phyloP scores from a whole-genome alignment of 2,329 filamentous ascomycete genomes.

The Calonectria henricotiae region DNA sequence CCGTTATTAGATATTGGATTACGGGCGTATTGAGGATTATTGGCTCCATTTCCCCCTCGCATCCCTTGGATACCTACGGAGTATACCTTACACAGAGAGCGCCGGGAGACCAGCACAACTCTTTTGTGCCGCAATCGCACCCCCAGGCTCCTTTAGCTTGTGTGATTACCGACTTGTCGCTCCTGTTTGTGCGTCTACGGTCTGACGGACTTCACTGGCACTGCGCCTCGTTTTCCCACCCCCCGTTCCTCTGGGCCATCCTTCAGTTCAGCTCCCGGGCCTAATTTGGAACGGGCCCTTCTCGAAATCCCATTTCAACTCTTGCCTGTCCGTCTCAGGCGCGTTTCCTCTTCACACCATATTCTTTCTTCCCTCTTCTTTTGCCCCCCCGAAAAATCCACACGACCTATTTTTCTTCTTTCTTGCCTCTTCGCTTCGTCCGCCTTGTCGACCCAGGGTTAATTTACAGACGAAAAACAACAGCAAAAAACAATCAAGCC shows the following conservation, averaged over 20 bases:
- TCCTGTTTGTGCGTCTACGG: constrained; percentile 13
- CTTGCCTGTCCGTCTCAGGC: constrained; percentile 28
- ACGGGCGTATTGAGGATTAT: constrained; percentile 27
- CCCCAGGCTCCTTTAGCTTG: constrained; percentile 16
- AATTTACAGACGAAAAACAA: background rate
- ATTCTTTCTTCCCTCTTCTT: constrained; percentile 25
- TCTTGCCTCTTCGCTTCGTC: constrained; percentile 16
- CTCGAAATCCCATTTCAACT: constrained; percentile 31
- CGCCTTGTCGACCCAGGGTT: constrained; percentile 16
- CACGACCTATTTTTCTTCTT: constrained; percentile 27
- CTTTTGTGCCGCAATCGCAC: constrained; percentile 16
- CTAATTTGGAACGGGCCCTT: constrained; percentile 38
- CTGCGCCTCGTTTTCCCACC: constrained; percentile 32
- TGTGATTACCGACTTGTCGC: constrained; percentile 23
- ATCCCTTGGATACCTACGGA: constrained; percentile 11
- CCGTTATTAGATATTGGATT: constrained; percentile 35
- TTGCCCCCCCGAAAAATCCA: constrained; percentile 2
- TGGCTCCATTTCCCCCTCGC: constrained; percentile 24
- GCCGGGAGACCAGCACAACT: background rate
- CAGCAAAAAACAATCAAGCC: no score
- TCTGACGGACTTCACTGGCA: constrained; percentile 24
- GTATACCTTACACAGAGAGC: background rate
- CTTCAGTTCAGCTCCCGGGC: constrained; percentile 34
- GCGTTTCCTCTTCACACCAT: constrained; percentile 28
- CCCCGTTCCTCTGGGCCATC: constrained; percentile 22